Evolutionary conservation across 2,329 filamentous ascomycete species (phyloP), one percentile per base, ranked within the genome.

Genomic region (Rhinocladiella mackenziei): DNA sequence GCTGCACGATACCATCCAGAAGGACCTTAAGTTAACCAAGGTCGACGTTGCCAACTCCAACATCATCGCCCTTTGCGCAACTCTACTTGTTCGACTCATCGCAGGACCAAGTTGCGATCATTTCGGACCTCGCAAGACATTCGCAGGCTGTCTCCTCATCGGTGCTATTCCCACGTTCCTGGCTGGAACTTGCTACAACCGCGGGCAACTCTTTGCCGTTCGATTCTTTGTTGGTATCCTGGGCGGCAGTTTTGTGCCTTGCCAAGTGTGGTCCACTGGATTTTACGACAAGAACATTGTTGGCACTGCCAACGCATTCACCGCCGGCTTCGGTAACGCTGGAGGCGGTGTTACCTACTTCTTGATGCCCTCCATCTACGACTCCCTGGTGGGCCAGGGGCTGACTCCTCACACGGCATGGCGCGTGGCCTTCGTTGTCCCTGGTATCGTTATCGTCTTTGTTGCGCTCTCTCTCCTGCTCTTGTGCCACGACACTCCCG

Each of bases 321-420:
- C 88, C 1, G 89, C 82, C 30, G 89, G 89, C 10, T 83, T 86
- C 70, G 89, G 89, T 39, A 95, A 94, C 57, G 78, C 86, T 18
- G 89, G 89, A 46, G 89, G 89, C 52, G 89, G 89, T 43, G 84
- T 94, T 55, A 94, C 89, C 2, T 94, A 94, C 69, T 94, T 94
- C 64, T 78, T 91, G 57, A 94, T 95, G 88, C 89, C 89, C 2
- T 86, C 86, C 4, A 81, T 95, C 45, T 92, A 84, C 65, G 84
- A 94, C 64, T 86, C 84, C 0, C 72, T 94, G 15, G 76, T 85
- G 15, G 60, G 73, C 1, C 73, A 73, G 36, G 78, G 80, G 5
- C 70, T 91, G 42, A 68, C 73, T 1, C 66, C 79, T 2, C 80
- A 85, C 56, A 75, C 80, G 26, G 84, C 89, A 2, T 95, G 89